A percentile compares a stretch with the other conserved stretches of the same genome.
phyloP scores from a whole-genome alignment of 768 basidiomycete species.

The Trametes cinnabarina region DNA sequence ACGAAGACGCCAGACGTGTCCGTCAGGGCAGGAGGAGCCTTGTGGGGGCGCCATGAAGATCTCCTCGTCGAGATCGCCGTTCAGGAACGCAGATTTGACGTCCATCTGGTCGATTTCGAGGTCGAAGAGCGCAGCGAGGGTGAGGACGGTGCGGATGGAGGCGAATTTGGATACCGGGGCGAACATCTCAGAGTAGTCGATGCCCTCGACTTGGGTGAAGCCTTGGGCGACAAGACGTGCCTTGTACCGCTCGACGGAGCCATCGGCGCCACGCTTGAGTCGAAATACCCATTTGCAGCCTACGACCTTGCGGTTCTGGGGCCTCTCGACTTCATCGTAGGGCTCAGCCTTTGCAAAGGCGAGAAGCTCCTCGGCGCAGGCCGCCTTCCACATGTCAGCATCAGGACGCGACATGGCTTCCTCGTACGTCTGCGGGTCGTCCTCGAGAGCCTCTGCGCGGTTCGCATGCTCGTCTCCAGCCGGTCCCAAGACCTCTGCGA shows the following conservation, averaged over 20 bases:
- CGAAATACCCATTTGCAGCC: constrained; percentile 41
- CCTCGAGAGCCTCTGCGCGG: too few species aligned
- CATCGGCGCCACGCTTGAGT: constrained; percentile 37
- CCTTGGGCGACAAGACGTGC: constrained; percentile 44
- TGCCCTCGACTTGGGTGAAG: constrained; percentile 37
- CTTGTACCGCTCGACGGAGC: constrained; percentile 38
- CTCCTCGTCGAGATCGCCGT: constrained; percentile 26
- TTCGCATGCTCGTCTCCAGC: too few species aligned
- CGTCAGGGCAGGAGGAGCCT: constrained; percentile 9
- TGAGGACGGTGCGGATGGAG: neutral
- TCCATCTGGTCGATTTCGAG: constrained; percentile 1
- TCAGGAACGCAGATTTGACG: constrained; percentile 15
- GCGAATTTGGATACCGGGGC: constrained; percentile 20
- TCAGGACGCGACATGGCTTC: too few species aligned
- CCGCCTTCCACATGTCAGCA: too few species aligned
- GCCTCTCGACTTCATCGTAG: too few species aligned
- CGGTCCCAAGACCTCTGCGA: too few species aligned
- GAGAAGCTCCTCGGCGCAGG: too few species aligned
- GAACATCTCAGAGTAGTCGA: constrained; percentile 34
- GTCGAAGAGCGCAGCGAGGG: neutral
- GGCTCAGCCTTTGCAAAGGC: too few species aligned
- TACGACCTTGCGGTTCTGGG: constrained; percentile 32
- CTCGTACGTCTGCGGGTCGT: too few species aligned
- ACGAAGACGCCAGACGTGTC: neutral
- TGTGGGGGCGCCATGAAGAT: constrained; percentile 32